Evolutionary conservation across 257 asterid species (phyloP), one percentile per base, ranked within the genome.

Genomic region (Gynochthodes officinalis): DNA sequence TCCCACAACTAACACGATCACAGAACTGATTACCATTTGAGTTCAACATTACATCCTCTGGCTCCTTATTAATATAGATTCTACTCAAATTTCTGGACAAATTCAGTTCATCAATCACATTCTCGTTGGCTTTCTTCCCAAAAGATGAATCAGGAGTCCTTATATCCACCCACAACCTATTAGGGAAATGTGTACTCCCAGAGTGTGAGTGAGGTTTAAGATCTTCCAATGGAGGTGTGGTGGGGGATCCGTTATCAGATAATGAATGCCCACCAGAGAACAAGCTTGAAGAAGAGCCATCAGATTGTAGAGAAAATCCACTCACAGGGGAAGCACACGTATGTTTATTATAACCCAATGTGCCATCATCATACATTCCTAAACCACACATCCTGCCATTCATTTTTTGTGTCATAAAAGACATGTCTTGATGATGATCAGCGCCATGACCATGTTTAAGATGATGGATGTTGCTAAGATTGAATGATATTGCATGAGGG

Each of bases 401-500:
- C 73, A 80, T 55, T 40, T 74, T 78, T 13, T 72, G 85, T 43
- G 66, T 44, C 73, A 77, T 83, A 55, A n/a, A 44, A 61, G 69
- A 40, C n/a, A 72, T 67, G 55, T 58, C 48, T 67, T 70, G 86
- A 77, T 73, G 80, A 70, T 82, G 65, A 74, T 67, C 86, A 76
- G 72, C 68, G 69, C 76, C 76, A 77, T 79, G 75, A 59, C 67
- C 80, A 67, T 60, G 78, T 62, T 52, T 67, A 70, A 73, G 78
- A 15, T 69, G 80, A 75, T 76, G 76, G 14, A 58, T 69, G 78
- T 53, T 75, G 82, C 65, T 73, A 63, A 74, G 82, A 64, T 78
- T 85, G 69, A 72, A 78, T 71, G 94, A 83, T 78, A 88, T 83
- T 76, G 82, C 96, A 68, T 83, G 91, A 76, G 97, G 94, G 88